Conservation (phyloP, 1,284 basidiomycete genomes). For the Somion occarium region DNA sequence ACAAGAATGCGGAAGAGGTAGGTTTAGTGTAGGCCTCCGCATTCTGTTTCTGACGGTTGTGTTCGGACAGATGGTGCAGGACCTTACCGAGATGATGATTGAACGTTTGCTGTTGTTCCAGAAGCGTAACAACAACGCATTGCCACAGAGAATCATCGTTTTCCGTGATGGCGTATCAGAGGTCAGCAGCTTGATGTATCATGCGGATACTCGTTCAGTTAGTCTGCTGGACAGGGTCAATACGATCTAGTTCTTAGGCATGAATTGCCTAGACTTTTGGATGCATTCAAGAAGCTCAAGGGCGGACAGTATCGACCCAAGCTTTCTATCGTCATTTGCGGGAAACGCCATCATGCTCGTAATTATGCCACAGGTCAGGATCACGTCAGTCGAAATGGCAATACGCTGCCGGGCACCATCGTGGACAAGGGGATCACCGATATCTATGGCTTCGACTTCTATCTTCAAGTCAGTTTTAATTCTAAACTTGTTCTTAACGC, state of each 20-base stretch:
- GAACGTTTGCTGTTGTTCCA: constrained; percentile 61
- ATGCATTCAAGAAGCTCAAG: constrained; percentile 53
- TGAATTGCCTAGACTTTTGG: constrained; percentile 53
- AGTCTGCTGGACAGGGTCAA: constrained; percentile 67
- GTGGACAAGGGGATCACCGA: constrained; percentile 71
- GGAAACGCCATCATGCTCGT: constrained; percentile 75
- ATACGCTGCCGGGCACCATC: constrained; percentile 70
- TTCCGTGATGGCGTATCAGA: constrained; percentile 77
- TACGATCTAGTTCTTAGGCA: constrained; percentile 52
- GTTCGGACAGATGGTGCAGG: constrained; percentile 55
- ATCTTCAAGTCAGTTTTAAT: constrained; percentile 46
- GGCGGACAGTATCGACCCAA: constrained; percentile 50
- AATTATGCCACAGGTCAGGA: constrained; percentile 50
- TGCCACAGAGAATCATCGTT: constrained; percentile 63
- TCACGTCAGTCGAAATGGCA: constrained; percentile 56
- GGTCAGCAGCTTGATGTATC: constrained; percentile 41
- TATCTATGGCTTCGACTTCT: constrained; percentile 73
- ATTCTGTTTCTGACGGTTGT: not conserved
- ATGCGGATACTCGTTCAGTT: no score
- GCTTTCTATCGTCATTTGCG: constrained; percentile 70
- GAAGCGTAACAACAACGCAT: constrained; percentile 39
- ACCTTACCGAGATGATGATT: constrained; percentile 60
- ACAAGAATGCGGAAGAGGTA: constrained; percentile 50
- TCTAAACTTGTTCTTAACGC: not conserved
- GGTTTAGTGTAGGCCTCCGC: no score